phyloP scores from a whole-genome alignment of 768 basidiomycete species.

The Termitomyces sp. region DNA sequence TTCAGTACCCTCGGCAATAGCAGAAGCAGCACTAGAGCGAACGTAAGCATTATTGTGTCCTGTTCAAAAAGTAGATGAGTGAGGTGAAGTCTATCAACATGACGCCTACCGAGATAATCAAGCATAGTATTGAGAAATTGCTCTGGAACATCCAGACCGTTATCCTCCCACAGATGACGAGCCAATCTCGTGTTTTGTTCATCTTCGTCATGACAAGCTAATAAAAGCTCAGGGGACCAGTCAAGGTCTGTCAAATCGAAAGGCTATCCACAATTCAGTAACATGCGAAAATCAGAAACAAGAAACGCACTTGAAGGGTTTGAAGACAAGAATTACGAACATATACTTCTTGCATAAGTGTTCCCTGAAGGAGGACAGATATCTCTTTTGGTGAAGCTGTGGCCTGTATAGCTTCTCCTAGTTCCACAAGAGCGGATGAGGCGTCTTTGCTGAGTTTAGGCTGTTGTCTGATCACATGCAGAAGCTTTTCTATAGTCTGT shows the following conservation, averaged over 20 bases:
- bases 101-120: constrained; percentile 61
- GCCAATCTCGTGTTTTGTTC: constrained; percentile 88
- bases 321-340: constrained; percentile 90
- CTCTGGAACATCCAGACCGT: constrained; percentile 86
- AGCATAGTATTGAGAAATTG: constrained; percentile 56
- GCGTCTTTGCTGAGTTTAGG: constrained; percentile 83
- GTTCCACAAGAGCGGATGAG: constrained; percentile 73
- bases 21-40: constrained; percentile 64
- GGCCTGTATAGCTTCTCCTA: constrained; percentile 75
- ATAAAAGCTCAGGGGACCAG: constrained; percentile 87
- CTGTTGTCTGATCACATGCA: constrained; percentile 73
- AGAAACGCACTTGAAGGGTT: constrained; percentile 67
- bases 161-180: constrained; percentile 88
- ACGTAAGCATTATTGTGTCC: constrained; percentile 83
- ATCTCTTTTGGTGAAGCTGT: constrained; percentile 66
- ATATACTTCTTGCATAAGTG: constrained; percentile 82
- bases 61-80: constrained; percentile 25
- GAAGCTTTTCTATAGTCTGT: constrained; percentile 62
- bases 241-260: constrained; percentile 94
- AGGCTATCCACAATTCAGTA: constrained; percentile 46
- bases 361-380: constrained; percentile 64
- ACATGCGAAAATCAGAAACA: constrained; percentile 2
- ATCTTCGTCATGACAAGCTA: constrained; percentile 81
- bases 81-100: background rate
- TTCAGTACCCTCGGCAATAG: constrained; percentile 75